Conservation (phyloP, 768 basidiomycete genomes). For the Pleurotus ostreatus region DNA sequence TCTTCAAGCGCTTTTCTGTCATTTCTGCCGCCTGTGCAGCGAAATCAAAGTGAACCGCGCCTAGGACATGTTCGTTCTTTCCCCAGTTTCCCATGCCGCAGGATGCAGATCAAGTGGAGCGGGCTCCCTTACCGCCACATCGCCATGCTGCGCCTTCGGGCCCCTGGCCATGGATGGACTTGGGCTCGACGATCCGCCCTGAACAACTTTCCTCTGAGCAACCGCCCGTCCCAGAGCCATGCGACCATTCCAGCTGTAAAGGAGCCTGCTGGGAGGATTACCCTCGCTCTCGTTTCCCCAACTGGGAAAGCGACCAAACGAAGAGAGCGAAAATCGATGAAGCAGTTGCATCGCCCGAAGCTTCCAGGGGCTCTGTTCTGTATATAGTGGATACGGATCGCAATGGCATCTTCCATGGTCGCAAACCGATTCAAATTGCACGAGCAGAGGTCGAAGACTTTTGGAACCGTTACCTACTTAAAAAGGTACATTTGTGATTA, state of each 20-base stretch:
- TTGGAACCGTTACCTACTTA: conserved; percentile 21
- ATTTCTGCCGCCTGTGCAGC: too few species aligned
- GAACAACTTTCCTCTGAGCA: not conserved
- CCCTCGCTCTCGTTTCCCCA: conserved; percentile 36
- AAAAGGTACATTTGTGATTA: conserved; percentile 13
- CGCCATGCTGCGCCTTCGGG: conserved; percentile 17
- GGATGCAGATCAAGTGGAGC: too few species aligned
- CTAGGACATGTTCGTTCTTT: too few species aligned
- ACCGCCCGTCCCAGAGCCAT: conserved; percentile 5
- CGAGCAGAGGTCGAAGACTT: conserved; percentile 14
- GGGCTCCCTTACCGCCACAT: conserved; percentile 1
- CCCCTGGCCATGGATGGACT: conserved; percentile 29
- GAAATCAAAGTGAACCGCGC: too few species aligned
- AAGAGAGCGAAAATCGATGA: conserved; percentile 24
- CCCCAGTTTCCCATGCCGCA: too few species aligned
- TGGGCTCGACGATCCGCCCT: not conserved
- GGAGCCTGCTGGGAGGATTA: conserved; percentile 27
- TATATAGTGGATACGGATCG: not conserved
- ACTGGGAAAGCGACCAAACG: conserved; percentile 36
- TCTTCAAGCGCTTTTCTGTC: too few species aligned
- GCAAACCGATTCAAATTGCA: conserved; percentile 2
- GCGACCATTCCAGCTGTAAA: conserved; percentile 6
- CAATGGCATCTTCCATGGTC: not conserved
- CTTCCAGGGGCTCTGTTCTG: not conserved
- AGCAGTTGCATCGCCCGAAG: not conserved